These are phyloP conservation scores for Alliaria petiolata DNA, from an alignment of 345 rosid species.

Conservation along the genomic window DNA sequence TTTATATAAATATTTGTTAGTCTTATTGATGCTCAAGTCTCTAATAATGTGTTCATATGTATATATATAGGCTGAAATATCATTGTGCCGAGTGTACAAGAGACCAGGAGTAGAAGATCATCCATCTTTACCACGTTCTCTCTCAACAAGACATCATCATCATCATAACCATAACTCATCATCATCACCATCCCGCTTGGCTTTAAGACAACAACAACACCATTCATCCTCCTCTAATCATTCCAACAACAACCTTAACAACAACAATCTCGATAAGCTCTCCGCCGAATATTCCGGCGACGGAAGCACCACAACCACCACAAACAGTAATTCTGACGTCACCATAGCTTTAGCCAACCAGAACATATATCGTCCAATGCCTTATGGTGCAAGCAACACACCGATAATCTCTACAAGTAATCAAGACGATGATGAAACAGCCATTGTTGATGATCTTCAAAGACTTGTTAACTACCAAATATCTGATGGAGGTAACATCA, in stretches of 20 bases:
- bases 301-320: slow-evolving; percentile 40
- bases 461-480: slow-evolving; percentile 63
- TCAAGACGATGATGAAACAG: slow-evolving; percentile 28
- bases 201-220: slow-evolving; percentile 28
- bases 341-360: slow-evolving; percentile 63
- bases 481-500: slow-evolving; percentile 29
- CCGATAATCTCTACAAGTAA: slow-evolving; percentile 27
- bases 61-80: slow-evolving; percentile 71
- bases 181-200: slow-evolving; percentile 26
- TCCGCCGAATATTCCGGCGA: slow-evolving; percentile 35
- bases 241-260: slow-evolving; percentile 31
- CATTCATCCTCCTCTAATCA: slow-evolving; percentile 24
- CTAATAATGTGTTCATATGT: slow-evolving; percentile 9
- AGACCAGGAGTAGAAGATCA: slow-evolving; percentile 94
- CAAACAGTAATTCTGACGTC: slow-evolving; percentile 54
- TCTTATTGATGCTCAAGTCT: not conserved
- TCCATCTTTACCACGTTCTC: slow-evolving; percentile 71
- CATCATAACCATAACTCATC: slow-evolving; percentile 17
- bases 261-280: slow-evolving; percentile 32
- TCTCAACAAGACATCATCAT: slow-evolving; percentile 45
- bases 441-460: slow-evolving; percentile 61
- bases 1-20: not conserved
- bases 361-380: slow-evolving; percentile 44
- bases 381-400: slow-evolving; percentile 34
- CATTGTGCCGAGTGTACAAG: slow-evolving; percentile 94